Percentiles rank a stretch among this genome's conserved stretches.
These are phyloP conservation scores for Hypoxylon intermedium DNA, from an alignment of 495 filamentous ascomycete species.

Conservation along the genomic window DNA sequence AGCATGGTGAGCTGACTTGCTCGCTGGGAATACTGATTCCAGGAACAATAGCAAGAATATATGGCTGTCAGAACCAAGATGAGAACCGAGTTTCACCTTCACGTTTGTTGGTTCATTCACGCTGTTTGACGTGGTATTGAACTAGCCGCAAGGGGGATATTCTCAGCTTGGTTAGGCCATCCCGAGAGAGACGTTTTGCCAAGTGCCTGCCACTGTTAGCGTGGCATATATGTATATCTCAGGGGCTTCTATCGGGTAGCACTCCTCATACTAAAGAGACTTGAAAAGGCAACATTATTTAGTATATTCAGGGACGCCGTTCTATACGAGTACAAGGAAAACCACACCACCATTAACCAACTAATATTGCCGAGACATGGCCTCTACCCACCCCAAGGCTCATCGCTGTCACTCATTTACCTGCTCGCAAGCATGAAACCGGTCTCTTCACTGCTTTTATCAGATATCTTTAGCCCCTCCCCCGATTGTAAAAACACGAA, in stretches of 20 bases:
- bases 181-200: neutral
- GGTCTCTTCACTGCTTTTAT: neutral
- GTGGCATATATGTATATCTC: no score
- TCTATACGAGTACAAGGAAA: no score
- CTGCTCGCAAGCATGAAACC: neutral
- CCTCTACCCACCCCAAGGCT: neutral
- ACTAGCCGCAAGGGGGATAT: neutral
- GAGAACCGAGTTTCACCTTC: neutral
- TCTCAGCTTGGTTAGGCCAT: neutral
- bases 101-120: neutral
- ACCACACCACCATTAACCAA: no score
- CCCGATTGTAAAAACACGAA: conserved; percentile 17
- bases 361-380: no score
- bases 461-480: neutral
- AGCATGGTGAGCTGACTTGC: conserved; percentile 1
- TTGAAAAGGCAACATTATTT: no score
- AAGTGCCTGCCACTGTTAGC: conserved; percentile 1
- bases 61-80: no score
- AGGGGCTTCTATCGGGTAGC: neutral
- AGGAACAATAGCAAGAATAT: no score
- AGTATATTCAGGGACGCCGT: no score
- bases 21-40: neutral
- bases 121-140: neutral
- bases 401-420: neutral
- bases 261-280: no score